Evolutionary conservation across 2,329 filamentous ascomycete genomes (phyloP), one percentile per base, ranked within the genome.

Genomic region (Colletotrichum zoysiae): DNA sequence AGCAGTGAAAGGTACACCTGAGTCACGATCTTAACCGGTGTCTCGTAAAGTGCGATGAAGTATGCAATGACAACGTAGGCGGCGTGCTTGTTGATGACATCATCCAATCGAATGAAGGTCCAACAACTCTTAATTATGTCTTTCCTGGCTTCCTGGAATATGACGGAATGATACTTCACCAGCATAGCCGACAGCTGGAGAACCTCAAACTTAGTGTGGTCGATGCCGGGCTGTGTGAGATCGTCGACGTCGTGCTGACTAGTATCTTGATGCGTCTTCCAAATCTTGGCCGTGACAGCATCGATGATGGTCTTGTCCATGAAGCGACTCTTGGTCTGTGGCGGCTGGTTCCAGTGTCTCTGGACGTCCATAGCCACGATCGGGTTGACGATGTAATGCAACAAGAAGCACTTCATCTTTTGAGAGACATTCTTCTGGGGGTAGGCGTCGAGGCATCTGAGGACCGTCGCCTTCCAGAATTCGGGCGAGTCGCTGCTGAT

Each of bases 41-140:
- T 98, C 77, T 99, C 97, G 78, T 97, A 99, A 74, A 97, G 93
- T 0, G 94, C 94, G 77, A 99, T 98, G 84, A 99, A 99, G 82
- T 98, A 99, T 3, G 94, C 95, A 73, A 99, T 97, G 7, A 99
- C 90, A 6, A 98, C 95, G 77, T 99, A 99, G 3, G 96, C 95
- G 0, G 95, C 96, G 80, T 98, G 96, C 81, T 99, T 99, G 85
- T 98, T 99, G 84, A 99, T 97, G 69, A 97, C 93, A 81, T 99
- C 96, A 78, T 99, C 97, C n/a, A 99, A 88, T 33, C 94, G 91
- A 77, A 99, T 99, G 79, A 97, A 98, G 23, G 95, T 97, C 96
- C 96, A 99, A 3, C 95, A 95, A 81, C 98, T 99, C 82, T 98
- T 98, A 78, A 99, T 99, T 74, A 99, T 95, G 75, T 99, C 96